Base-by-base conservation (phyloP, 805 yeast species). In the Candida insectalens region DNA sequence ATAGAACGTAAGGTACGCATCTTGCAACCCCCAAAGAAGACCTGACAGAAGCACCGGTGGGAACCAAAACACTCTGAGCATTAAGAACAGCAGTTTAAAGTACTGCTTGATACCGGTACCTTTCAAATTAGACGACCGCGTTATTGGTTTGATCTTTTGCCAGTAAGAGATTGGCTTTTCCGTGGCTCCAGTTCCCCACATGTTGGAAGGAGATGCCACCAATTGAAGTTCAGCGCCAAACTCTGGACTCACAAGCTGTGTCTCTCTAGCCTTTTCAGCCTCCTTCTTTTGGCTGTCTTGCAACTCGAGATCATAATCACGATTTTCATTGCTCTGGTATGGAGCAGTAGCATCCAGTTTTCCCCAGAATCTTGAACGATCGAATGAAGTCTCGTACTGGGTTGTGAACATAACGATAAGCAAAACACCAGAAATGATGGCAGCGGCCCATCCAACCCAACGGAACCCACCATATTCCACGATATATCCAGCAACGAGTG, bases 21-120 rank as follows among this genome's bases (percentile, higher is more conserved):
- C 85, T 52, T 81, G 89, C 37, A 75, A 63, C 29, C 89, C 89
- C 89, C 89, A 82, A 42, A 80, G 72, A n/a, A 77, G 39, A 32
- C 84, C 83, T 2, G 82, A 73, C 17, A 73, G 58, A 45, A 77
- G 57, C 10, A 74, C 77, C 2, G 83, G 80, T 2, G 83, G 83
- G 49, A 74, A 74, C 42, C 58, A 60, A 42, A 76, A 73, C 50
- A 76, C 77, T 42, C 73, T 64, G 40, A 74, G 53, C 51, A 71
- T 69, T 39, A 65, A 47, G 12, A 55, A 36, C 19, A 81, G 56
- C 32, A 78, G 69, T 36, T 61, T 51, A 42, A 69, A 43, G 50
- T 81, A 81, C 50, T 81, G 88, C 47, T 69, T 72, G 55, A 79
- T 49, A 2, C 89, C 89, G 17, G 47, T 55, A 0, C 89, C 89